Percentiles rank a stretch among this genome's conserved stretches.
Evolutionary conservation across 805 yeast species (phyloP).

Genomic region (Schwanniomyces vanrijiae): DNA sequence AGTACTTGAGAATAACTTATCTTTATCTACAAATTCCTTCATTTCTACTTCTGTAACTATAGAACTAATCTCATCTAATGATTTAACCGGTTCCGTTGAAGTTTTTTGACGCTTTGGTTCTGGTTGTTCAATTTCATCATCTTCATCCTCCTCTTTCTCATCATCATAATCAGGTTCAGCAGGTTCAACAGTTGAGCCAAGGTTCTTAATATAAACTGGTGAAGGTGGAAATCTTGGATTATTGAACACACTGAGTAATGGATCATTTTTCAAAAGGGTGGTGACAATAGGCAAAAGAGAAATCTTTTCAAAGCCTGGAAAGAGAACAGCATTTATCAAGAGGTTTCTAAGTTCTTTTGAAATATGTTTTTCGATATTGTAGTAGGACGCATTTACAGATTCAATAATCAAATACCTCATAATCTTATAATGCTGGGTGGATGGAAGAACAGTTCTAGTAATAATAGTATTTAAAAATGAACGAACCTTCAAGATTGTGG

Average conservation of each 20-base stretch:
- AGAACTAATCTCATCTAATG: neutral
- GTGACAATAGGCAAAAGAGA: constrained; percentile 73
- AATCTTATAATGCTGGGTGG: constrained; percentile 63
- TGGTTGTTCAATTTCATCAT: constrained; percentile 5
- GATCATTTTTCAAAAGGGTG: constrained; percentile 49
- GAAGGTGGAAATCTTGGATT: constrained; percentile 75
- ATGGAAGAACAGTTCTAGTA: constrained; percentile 51
- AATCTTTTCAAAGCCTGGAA: constrained; percentile 64
- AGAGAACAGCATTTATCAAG: constrained; percentile 57
- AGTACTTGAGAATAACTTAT: neutral
- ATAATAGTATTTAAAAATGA: constrained; percentile 51
- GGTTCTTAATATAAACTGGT: constrained; percentile 23
- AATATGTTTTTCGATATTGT: constrained; percentile 20
- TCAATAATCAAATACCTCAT: constrained; percentile 36
- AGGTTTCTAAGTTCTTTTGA: constrained; percentile 33
- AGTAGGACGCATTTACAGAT: constrained; percentile 28
- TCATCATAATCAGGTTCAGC: constrained; percentile 8
- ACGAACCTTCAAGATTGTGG: constrained; percentile 35
- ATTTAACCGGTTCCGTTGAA: neutral
- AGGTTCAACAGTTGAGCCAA: constrained; percentile 24
- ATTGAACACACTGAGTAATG: constrained; percentile 55
- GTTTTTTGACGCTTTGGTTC: constrained; percentile 9
- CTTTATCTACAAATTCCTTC: neutral
- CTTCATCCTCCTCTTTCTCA: constrained; percentile 9
- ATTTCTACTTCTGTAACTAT: neutral